These are phyloP conservation scores for Cyberlindnera veronae DNA, from an alignment of 805 yeast species.

Conservation along the genomic window DNA sequence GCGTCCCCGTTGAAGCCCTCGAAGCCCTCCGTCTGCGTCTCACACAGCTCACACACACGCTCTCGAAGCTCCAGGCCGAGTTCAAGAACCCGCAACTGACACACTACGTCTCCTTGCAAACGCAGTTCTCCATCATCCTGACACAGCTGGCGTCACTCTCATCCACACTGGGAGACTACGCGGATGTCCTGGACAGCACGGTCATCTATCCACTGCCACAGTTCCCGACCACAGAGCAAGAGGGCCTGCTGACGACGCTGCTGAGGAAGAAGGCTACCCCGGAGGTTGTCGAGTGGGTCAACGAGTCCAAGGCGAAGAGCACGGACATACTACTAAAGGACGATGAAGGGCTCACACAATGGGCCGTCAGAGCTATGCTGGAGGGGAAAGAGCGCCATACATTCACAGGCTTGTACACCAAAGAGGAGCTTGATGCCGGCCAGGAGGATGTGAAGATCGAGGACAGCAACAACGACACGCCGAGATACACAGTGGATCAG, in stretches of 20 bases:
- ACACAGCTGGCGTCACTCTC: constrained; percentile 84
- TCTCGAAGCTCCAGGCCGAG: constrained; percentile 52
- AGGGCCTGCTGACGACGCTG: constrained; percentile 77
- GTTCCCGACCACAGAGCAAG: constrained; percentile 84
- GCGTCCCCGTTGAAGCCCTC: constrained; percentile 57
- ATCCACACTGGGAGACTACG: constrained; percentile 57
- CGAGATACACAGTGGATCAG: constrained; percentile 32
- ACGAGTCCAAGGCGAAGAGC: constrained; percentile 36
- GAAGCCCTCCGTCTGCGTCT: constrained; percentile 61
- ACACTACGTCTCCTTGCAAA: constrained; percentile 67
- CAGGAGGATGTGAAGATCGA: constrained; percentile 1
- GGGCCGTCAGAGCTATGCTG: constrained; percentile 59
- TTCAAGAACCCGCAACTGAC: constrained; percentile 44
- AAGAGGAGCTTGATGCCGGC: constrained; percentile 39
- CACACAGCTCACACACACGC: constrained; percentile 59
- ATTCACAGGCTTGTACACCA: constrained; percentile 59
- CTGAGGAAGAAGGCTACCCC: constrained; percentile 86
- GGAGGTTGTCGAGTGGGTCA: constrained; percentile 86
- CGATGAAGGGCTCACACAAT: constrained; percentile 66
- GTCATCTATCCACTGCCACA: constrained; percentile 80
- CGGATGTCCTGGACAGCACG: constrained; percentile 55
- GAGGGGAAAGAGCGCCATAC: constrained; percentile 52
- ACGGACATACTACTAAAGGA: constrained; percentile 24
- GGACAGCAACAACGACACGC: constrained; percentile 10
- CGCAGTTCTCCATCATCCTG: constrained; percentile 77